These are phyloP conservation scores for Aspergillus sclerotioniger DNA, from an alignment of 495 filamentous ascomycete species.

Conservation along the genomic window DNA sequence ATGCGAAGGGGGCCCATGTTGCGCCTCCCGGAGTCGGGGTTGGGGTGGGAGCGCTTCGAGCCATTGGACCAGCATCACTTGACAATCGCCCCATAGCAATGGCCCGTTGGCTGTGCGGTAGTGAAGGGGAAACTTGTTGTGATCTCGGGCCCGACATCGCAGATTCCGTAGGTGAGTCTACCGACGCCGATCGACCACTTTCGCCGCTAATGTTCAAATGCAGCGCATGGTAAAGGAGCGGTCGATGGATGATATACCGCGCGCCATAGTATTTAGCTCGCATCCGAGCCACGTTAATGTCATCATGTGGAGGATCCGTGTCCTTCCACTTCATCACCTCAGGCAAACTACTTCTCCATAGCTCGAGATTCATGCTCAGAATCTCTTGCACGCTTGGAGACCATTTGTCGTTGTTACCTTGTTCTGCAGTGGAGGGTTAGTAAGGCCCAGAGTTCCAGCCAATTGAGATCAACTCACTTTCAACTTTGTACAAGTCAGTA, in stretches of 20 bases:
- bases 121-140: conserved; percentile 32
- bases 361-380: conserved; percentile 49
- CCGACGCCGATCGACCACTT: conserved; percentile 26
- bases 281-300: conserved; percentile 82
- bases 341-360: conserved; percentile 47
- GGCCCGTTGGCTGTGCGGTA: conserved; percentile 25
- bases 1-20: conserved; percentile 9
- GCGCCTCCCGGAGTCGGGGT: conserved; percentile 10
- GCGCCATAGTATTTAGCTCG: conserved; percentile 95
- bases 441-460: background rate
- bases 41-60: background rate
- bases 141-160: conserved; percentile 28
- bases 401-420: conserved; percentile 26
- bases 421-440: conserved; percentile 16
- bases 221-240: conserved; percentile 67
- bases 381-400: conserved; percentile 36
- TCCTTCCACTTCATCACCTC: conserved; percentile 62
- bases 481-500: conserved; percentile 70
- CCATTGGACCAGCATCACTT: conserved; percentile 35
- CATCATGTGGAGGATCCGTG: conserved; percentile 59
- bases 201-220: conserved; percentile 34
- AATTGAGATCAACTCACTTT: conserved; percentile 31
- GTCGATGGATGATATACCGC: conserved; percentile 82
- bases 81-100: conserved; percentile 33
- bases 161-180: conserved; percentile 33